These are phyloP conservation scores for Candida pseudofarinosa DNA, from an alignment of 805 yeast genomes.

Conservation along the genomic window DNA sequence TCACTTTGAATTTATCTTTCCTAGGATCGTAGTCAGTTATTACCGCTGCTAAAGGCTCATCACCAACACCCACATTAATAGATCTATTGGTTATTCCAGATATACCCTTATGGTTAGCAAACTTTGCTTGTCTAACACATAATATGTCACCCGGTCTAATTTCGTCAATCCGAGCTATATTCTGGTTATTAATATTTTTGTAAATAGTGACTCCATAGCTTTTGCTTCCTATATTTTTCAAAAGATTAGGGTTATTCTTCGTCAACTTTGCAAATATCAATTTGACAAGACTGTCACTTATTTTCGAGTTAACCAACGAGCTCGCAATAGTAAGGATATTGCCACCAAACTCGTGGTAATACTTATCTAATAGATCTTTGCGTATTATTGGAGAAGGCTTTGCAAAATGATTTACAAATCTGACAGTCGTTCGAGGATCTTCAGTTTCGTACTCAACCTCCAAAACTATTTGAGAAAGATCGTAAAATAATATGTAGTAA, in stretches of 20 bases:
- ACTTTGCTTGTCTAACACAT: slow-evolving; percentile 70
- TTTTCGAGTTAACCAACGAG: slow-evolving; percentile 28
- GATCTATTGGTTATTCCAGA: slow-evolving; percentile 24
- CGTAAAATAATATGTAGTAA: slow-evolving; percentile 68
- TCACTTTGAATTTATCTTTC: slow-evolving; percentile 67
- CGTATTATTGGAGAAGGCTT: slow-evolving; percentile 43
- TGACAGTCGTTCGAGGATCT: slow-evolving; percentile 51
- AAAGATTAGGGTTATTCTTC: slow-evolving; percentile 15
- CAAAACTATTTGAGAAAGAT: slow-evolving; percentile 62
- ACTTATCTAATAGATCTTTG: slow-evolving; percentile 46
- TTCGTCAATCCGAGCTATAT: slow-evolving; percentile 51
- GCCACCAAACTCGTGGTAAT: slow-evolving; percentile 49
- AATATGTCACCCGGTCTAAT: slow-evolving; percentile 82
- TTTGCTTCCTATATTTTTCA: slow-evolving; percentile 60
- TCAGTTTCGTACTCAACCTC: slow-evolving; percentile 52
- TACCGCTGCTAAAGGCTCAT: slow-evolving; percentile 46
- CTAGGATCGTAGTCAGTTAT: slow-evolving; percentile 70
- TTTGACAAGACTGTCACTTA: slow-evolving; percentile 22
- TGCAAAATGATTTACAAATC: slow-evolving; percentile 21
- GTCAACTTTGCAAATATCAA: slow-evolving; percentile 17
- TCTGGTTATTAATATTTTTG: slow-evolving; percentile 38
- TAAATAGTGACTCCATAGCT: slow-evolving; percentile 74
- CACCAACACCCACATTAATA: slow-evolving; percentile 55
- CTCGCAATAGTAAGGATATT: slow-evolving; percentile 37
- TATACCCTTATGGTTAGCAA: slow-evolving; percentile 61